These are phyloP conservation scores for Kluyveromyces wickerhamii DNA, from an alignment of 805 yeast species.

Conservation along the genomic window DNA sequence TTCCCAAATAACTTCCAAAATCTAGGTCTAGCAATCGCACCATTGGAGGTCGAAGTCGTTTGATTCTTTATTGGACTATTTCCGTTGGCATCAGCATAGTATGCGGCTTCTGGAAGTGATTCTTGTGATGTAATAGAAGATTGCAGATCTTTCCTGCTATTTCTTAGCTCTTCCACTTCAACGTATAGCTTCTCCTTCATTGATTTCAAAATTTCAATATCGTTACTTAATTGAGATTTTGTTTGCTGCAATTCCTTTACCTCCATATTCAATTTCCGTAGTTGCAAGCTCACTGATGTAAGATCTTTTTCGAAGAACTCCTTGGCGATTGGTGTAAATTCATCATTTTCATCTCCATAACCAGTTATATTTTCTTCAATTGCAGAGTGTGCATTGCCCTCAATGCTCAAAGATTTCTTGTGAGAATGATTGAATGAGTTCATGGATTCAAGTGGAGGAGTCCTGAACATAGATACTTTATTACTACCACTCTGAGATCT, in stretches of 20 bases:
- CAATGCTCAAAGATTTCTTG: conserved; percentile 2
- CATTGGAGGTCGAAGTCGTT: conserved; percentile 19
- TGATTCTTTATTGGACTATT: conserved; percentile 10
- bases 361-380: conserved; percentile 2
- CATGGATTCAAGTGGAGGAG: conserved; percentile 17
- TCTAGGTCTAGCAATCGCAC: conserved; percentile 22
- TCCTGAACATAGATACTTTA: conserved; percentile 20
- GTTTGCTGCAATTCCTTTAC: conserved; percentile 35
- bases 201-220: conserved; percentile 42
- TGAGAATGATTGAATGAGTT: conserved; percentile 3
- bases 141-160: conserved; percentile 9
- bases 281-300: conserved; percentile 27
- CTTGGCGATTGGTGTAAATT: conserved; percentile 8
- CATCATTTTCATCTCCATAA: conserved; percentile 8
- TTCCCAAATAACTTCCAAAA: conserved; percentile 29
- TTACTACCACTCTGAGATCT: conserved; percentile 13
- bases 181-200: conserved; percentile 39
- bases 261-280: conserved; percentile 36
- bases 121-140: conserved; percentile 10
- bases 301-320: conserved; percentile 16
- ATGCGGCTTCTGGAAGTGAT: conserved; percentile 11
- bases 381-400: background rate
- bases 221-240: conserved; percentile 39
- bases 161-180: conserved; percentile 35
- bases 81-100: conserved; percentile 1